phyloP scores from a whole-genome alignment of 805 yeast genomes.

The Sungouiozyma intestinalis region DNA sequence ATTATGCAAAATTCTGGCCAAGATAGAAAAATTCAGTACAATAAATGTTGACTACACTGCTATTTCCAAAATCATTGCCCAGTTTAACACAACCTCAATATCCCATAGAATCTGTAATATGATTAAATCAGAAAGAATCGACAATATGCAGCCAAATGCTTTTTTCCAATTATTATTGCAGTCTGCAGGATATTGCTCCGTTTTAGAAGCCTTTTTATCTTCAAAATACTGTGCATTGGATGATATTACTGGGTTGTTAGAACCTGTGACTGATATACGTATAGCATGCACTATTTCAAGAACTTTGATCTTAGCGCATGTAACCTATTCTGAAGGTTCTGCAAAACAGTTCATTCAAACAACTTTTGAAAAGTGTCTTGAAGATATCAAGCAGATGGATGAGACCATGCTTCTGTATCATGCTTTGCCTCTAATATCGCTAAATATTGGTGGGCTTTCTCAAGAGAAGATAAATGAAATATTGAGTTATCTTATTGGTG shows the following conservation, averaged over 20 bases:
- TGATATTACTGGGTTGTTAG: conserved; percentile 5
- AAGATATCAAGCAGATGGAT: conserved; percentile 1
- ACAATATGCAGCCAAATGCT: conserved; percentile 3
- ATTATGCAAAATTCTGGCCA: background rate
- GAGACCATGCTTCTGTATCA: conserved; percentile 4
- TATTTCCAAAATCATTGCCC: conserved; percentile 1
- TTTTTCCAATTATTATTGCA: conserved; percentile 6
- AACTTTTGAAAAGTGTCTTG: conserved; percentile 7
- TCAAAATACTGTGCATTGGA: conserved; percentile 7
- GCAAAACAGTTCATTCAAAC: conserved; percentile 10
- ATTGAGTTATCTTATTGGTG: conserved; percentile 22
- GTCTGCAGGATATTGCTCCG: conserved; percentile 1
- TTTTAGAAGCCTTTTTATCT: conserved; percentile 9
- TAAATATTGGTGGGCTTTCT: conserved; percentile 2
- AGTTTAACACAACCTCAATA: background rate
- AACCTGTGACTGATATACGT: conserved; percentile 8
- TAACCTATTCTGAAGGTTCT: conserved; percentile 6
- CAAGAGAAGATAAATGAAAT: conserved; percentile 17
- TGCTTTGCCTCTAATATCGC: conserved; percentile 8
- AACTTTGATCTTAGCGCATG: conserved; percentile 7
- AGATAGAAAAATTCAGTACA: background rate
- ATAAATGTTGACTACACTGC: conserved; percentile 1
- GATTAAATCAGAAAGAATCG: conserved; percentile 7
- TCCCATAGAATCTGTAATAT: conserved; percentile 1
- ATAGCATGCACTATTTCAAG: conserved; percentile 23